Base-by-base conservation (phyloP, 2,329 filamentous ascomycete genomes). In the Colletotrichum theobromicola region DNA sequence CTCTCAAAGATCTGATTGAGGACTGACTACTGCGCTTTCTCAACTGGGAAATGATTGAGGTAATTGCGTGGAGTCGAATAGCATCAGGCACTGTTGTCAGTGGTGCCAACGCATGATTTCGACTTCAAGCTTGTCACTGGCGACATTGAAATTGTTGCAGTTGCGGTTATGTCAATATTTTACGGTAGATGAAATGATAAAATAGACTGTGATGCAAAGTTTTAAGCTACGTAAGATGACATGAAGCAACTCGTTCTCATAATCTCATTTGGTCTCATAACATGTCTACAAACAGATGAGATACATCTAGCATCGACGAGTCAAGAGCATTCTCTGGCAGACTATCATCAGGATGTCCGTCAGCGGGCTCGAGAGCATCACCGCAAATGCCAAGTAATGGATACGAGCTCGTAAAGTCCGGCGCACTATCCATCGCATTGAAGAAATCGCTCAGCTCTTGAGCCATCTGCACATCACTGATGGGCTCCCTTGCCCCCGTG, bases 381-480 rank as follows among this genome's bases (percentile, higher is more conserved):
- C n/a, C 67, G 6, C 60, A 69, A 10, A 57, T 32, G n/a, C 37
- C 67, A 4, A 74, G 24, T 16, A 50, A 42, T n/a, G 71, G 37
- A 32, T 65, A 66, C 12, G 67, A 60, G 6, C 26, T 34, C 8
- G 26, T 15, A 9, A 46, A 62, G 4, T 66, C 55, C 5, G 53
- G 61, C 9, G 32, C 72, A 21, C 24, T 55, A 12, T 72, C 72
- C 42, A 74, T 72, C 5, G 72, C 57, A 18, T 57, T 66, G 61
- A 74, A 74, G 18, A 74, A 74, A 13, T 63, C 68, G 32, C 46
- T 72, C 18, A 74, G n/a, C 24, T 74, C 72, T 26, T 74, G 72
- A 12, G 72, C 55, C 50, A 74, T 74, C 10, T 72, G 67, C n/a
- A 46, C 32, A 3, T 71, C 62, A 0, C n/a, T 70, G 10, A 42